These are phyloP conservation scores for Saccharomycopsis sp. DNA, from an alignment of 805 yeast species.

Conservation along the genomic window DNA sequence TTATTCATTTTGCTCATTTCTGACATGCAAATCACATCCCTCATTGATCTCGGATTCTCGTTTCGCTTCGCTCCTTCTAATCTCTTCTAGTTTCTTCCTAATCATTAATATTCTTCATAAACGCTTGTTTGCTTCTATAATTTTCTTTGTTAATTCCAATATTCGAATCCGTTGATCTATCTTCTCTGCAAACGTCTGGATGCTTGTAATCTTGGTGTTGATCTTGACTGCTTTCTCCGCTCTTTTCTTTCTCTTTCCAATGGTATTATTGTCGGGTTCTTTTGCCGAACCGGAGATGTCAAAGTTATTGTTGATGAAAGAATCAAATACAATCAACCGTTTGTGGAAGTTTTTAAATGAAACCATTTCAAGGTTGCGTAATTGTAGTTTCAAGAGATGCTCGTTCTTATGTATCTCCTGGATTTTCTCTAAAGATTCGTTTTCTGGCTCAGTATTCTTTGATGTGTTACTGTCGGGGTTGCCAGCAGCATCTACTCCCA, in stretches of 20 bases:
- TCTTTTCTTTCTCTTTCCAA: slow-evolving; percentile 1
- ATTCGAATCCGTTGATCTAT: slow-evolving; percentile 20
- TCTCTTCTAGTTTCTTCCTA: not conserved
- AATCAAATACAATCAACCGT: slow-evolving; percentile 5
- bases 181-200: slow-evolving; percentile 18
- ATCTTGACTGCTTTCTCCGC: not conserved
- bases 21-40: too few relatives aligned
- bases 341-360: slow-evolving; percentile 12
- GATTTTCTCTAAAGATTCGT: slow-evolving; percentile 15
- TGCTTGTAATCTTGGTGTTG: slow-evolving; percentile 9
- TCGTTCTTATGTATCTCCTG: slow-evolving; percentile 18
- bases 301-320: slow-evolving; percentile 8
- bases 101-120: not conserved
- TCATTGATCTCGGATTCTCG: not conserved
- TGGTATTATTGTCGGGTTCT: not conserved
- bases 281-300: not conserved
- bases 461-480: not conserved
- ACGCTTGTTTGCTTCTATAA: slow-evolving; percentile 1
- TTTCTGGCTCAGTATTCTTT: not conserved
- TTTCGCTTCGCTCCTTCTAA: not conserved
- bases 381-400: slow-evolving; percentile 10
- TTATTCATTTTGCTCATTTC: too few relatives aligned
- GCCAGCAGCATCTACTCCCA: not conserved
- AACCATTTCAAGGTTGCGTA: not conserved
- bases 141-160: slow-evolving; percentile 16